Percentiles rank a stretch among this genome's conserved stretches.
Evolutionary conservation across 140 eudicot genomes (phyloP).

Genomic region (Flaveria floridana): DNA sequence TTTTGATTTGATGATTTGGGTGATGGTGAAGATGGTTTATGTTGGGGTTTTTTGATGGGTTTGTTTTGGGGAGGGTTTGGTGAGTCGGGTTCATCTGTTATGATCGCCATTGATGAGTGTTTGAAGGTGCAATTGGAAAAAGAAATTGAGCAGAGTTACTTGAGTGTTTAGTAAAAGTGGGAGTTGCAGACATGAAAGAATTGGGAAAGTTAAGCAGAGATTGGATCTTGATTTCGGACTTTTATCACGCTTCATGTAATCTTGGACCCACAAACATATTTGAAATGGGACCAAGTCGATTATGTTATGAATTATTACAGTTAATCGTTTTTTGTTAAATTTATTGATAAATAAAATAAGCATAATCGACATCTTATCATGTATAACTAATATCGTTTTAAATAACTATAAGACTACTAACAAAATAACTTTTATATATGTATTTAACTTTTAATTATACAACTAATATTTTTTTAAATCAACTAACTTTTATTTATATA

Average conservation of each 20-base stretch:
- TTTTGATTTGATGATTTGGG: slow-evolving; percentile 38
- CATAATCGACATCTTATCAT: no score
- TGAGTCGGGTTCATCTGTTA: slow-evolving; percentile 48
- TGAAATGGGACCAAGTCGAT: background rate
- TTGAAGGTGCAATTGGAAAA: background rate
- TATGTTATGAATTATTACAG: background rate
- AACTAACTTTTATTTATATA: no score
- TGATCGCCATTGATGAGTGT: slow-evolving; percentile 54
- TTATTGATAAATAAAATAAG: no score
- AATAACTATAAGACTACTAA: no score
- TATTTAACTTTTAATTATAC: no score
- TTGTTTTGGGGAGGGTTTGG: slow-evolving; percentile 26
- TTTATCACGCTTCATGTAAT: background rate
- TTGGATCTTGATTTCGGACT: background rate
- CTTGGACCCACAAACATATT: background rate
- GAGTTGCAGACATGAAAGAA: background rate
- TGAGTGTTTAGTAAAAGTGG: background rate
- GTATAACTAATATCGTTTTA: no score
- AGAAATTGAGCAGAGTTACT: background rate
- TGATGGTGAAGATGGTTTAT: slow-evolving; percentile 4
- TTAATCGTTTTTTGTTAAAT: no score
- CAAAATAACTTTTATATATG: no score
- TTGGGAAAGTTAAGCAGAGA: background rate
- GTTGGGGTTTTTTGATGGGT: slow-evolving; percentile 22
- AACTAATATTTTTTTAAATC: no score